Evolutionary conservation across 2,329 filamentous ascomycete genomes (phyloP).

Genomic region (Samsoniella hepiali): DNA sequence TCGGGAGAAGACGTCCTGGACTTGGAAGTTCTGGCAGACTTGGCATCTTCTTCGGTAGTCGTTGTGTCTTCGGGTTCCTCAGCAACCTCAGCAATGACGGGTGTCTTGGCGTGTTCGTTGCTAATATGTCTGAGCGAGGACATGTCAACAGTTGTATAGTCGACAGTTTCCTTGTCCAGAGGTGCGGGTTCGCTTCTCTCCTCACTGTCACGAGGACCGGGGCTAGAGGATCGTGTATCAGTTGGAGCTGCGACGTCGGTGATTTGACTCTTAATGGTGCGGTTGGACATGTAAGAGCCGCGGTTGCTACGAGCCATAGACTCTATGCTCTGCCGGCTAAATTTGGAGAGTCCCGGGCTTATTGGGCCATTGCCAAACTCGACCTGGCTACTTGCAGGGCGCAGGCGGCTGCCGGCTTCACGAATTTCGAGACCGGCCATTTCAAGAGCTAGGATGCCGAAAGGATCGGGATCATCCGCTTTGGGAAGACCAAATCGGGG

Average conservation of each 20-base stretch:
- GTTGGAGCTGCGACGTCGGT: slow-evolving; percentile 69
- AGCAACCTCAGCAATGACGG: slow-evolving; percentile 11
- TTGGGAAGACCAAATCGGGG: slow-evolving; percentile 74
- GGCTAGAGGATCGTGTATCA: slow-evolving; percentile 50
- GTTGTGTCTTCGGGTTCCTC: slow-evolving; percentile 21
- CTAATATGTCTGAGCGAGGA: slow-evolving; percentile 47
- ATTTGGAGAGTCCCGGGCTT: slow-evolving; percentile 64
- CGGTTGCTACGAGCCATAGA: slow-evolving; percentile 61
- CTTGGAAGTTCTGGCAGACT: background rate
- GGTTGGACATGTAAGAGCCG: slow-evolving; percentile 72
- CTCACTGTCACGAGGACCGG: slow-evolving; percentile 52
- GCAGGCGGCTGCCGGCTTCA: slow-evolving; percentile 70
- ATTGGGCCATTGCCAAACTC: slow-evolving; percentile 74
- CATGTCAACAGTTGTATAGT: slow-evolving; percentile 58
- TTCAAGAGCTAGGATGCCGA: slow-evolving; percentile 85
- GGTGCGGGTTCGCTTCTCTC: slow-evolving; percentile 40
- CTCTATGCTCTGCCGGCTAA: slow-evolving; percentile 66
- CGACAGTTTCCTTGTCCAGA: slow-evolving; percentile 40
- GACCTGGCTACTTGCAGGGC: slow-evolving; percentile 76
- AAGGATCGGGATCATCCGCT: slow-evolving; percentile 82
- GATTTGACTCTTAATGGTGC: slow-evolving; percentile 65
- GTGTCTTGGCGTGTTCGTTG: slow-evolving; percentile 25
- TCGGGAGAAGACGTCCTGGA: background rate
- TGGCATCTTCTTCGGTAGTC: background rate
- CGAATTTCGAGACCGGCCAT: slow-evolving; percentile 85